Conservation (phyloP, 2,329 filamentous ascomycete genomes). For the Leptodontidium sp. region DNA sequence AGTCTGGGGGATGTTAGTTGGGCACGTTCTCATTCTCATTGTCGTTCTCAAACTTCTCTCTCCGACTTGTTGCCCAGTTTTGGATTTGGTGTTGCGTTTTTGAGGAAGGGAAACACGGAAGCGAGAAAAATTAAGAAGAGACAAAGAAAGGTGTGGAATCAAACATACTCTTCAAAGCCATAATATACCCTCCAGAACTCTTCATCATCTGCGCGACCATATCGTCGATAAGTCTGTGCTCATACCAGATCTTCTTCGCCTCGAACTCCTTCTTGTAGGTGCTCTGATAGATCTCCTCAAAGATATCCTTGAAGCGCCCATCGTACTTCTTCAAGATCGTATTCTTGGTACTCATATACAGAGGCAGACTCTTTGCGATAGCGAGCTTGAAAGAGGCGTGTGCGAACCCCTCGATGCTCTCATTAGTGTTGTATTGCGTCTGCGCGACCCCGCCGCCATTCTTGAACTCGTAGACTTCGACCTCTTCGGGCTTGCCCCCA, state of each 20-base stretch:
- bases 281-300: slow-evolving; percentile 93
- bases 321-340: slow-evolving; percentile 99
- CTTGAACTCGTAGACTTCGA: slow-evolving; percentile 92
- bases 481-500: slow-evolving; percentile 80
- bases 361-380: slow-evolving; percentile 83
- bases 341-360: slow-evolving; percentile 99
- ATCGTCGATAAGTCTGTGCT: slow-evolving; percentile 98
- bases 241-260: slow-evolving; percentile 95
- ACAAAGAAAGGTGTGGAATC: not conserved
- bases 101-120: not conserved
- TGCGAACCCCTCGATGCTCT: slow-evolving; percentile 93
- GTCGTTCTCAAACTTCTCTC: too few relatives aligned
- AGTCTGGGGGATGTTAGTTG: slow-evolving; percentile 67
- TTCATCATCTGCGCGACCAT: slow-evolving; percentile 99
- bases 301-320: slow-evolving; percentile 98
- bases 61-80: too few relatives aligned
- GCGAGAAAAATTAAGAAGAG: not conserved
- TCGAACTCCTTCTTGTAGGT: slow-evolving; percentile 90
- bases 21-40: not conserved
- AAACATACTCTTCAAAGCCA: slow-evolving; percentile 93
- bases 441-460: slow-evolving; percentile 87
- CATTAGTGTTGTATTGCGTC: slow-evolving; percentile 98
- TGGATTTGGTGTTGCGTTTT: too few relatives aligned
- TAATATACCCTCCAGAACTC: slow-evolving; percentile 94
- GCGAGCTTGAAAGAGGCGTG: slow-evolving; percentile 98